Base-by-base conservation (phyloP, 306 rosid species). In the Prunus kanzakura region DNA sequence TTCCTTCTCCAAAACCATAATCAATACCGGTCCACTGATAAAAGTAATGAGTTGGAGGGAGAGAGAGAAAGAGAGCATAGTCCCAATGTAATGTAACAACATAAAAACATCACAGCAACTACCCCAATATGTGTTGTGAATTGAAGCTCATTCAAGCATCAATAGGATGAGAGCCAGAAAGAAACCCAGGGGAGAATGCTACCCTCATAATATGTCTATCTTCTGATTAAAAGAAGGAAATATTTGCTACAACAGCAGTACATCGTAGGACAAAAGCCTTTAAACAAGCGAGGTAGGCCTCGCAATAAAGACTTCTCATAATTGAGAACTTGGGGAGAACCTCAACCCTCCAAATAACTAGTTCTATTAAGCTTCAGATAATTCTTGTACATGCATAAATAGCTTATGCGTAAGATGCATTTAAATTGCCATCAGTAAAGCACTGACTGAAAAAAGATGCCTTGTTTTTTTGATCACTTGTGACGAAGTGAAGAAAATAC, bases 1-100 rank as follows among this genome's bases (percentile, higher is more conserved):
- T 84, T 90, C 89, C 91, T 90, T 94, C 84, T 91, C 96, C 85
- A 94, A 82, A 74, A 91, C 73, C 98, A 94, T 85, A 73, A 86
- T 63, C 74, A 87, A 80, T 68, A 91, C 90, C 27, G 94, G 91
- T 35, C 96, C 97, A 80, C 97, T 93, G 84, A 73, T 27, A 56
- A 79, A 38, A 54, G 45, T n/a, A 19, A 10, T 51, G 20, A 11
- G 49, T 49, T 70, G 58, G 57, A 56, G 29, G 77, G 50, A 68
- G 69, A 76, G 58, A 32, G 30, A 78, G 58, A 74, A 18, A 13
- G 43, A 38, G 43, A 38, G 43, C 43, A 7, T 0, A 38, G 43
- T 38, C 43, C 43, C 29, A 32, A 56, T 32, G 60, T 25, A 30
- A 45, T 38, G 54, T 10, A 55, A 47, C 19, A 32, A 16, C 63